Conservation (phyloP, 805 yeast genomes). For the Wickerhamiella cacticola region DNA sequence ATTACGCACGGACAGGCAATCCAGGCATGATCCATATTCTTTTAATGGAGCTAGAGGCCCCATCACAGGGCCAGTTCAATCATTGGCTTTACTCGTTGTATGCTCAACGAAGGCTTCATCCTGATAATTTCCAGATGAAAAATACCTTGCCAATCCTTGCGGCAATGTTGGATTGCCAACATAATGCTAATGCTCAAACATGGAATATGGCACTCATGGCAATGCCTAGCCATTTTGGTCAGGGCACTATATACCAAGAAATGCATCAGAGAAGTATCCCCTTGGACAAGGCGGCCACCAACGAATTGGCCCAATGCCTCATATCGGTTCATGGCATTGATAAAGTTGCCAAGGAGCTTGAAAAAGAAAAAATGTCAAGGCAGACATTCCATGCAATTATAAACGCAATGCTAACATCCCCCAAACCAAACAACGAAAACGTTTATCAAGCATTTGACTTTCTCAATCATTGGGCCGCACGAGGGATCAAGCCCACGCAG, state of each 20-base stretch:
- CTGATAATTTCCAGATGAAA: background rate
- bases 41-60: background rate
- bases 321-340: slow-evolving; percentile 1
- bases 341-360: background rate
- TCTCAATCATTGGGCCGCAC: slow-evolving; percentile 7
- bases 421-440: slow-evolving; percentile 2
- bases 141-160: background rate
- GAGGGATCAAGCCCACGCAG: background rate
- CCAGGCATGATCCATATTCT: background rate
- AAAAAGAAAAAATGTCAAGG: background rate
- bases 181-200: slow-evolving; percentile 8
- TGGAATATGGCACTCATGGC: slow-evolving; percentile 7
- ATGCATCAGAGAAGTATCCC: slow-evolving; percentile 4
- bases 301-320: background rate
- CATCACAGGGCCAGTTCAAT: background rate
- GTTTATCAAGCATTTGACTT: slow-evolving; percentile 5
- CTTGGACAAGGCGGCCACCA: background rate
- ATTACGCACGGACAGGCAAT: slow-evolving; percentile 2
- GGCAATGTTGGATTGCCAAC: background rate
- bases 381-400: background rate
- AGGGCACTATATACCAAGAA: background rate
- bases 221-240: slow-evolving; percentile 2
- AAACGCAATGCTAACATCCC: background rate
- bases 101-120: slow-evolving; percentile 1
- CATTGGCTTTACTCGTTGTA: slow-evolving; percentile 10